Percentiles rank a stretch among this genome's conserved stretches.
These are phyloP conservation scores for Nannizziopsis barbatae DNA, from an alignment of 2,329 filamentous ascomycete species.

Conservation along the genomic window DNA sequence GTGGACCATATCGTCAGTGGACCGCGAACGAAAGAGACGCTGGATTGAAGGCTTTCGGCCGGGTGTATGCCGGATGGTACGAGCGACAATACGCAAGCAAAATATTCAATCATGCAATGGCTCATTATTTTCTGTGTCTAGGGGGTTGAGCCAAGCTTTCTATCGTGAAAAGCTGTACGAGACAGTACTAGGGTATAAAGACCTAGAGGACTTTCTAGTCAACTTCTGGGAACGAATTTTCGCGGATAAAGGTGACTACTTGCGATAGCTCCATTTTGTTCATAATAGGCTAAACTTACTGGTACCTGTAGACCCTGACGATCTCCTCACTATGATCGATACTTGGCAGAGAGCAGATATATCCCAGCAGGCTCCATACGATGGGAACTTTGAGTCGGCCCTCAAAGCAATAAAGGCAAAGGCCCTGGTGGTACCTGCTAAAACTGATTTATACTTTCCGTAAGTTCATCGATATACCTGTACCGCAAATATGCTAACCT, in stretches of 20 bases:
- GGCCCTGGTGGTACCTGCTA: conserved; percentile 56
- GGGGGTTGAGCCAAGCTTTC: conserved; percentile 70
- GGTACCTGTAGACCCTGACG: conserved; percentile 51
- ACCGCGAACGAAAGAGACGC: conserved; percentile 42
- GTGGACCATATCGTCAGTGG: conserved; percentile 40
- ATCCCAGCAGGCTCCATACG: conserved; percentile 56
- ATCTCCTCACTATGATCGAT: conserved; percentile 61
- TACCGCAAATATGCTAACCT: not conserved
- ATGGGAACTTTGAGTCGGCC: conserved; percentile 53
- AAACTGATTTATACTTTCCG: conserved; percentile 73
- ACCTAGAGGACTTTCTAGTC: conserved; percentile 62
- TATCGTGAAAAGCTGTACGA: conserved; percentile 63
- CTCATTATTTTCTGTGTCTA: conserved; percentile 13
- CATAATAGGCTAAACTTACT: not conserved
- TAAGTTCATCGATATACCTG: conserved; percentile 27
- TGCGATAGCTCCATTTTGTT: not conserved
- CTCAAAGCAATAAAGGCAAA: conserved; percentile 62
- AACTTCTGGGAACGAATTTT: conserved; percentile 70
- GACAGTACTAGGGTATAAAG: conserved; percentile 51
- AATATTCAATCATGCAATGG: no score
- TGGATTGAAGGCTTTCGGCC: conserved; percentile 58
- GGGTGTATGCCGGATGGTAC: conserved; percentile 65
- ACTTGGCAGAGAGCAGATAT: conserved; percentile 69
- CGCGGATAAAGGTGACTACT: conserved; percentile 46
- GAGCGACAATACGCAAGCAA: no score